A percentile compares a stretch with the other conserved stretches of the same genome.
Evolutionary conservation across 2,329 filamentous ascomycete species (phyloP).

Genomic region (Cladophialophora carrionii): DNA sequence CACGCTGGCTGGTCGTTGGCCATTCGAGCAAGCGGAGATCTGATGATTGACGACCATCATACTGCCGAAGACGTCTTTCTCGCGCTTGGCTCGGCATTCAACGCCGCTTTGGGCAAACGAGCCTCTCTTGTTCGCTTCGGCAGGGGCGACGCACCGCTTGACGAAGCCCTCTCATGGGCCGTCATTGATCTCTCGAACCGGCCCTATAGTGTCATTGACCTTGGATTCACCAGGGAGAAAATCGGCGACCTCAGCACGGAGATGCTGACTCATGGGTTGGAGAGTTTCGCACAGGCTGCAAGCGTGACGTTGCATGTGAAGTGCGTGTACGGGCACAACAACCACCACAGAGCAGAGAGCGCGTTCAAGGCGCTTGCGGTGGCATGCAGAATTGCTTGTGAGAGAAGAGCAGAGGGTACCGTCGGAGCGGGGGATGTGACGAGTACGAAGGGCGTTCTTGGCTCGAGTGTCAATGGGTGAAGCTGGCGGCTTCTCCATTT

Average conservation of each 20-base stretch:
- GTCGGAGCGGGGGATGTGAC: slow-evolving; percentile 85
- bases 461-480: slow-evolving; percentile 37
- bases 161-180: slow-evolving; percentile 90
- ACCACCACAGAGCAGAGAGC: slow-evolving; percentile 94
- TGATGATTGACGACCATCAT: slow-evolving; percentile 99
- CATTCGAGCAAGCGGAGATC: slow-evolving; percentile 80
- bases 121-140: slow-evolving; percentile 88
- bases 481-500: not conserved
- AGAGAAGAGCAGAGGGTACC: slow-evolving; percentile 72
- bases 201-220: slow-evolving; percentile 79
- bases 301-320: slow-evolving; percentile 95
- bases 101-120: slow-evolving; percentile 73
- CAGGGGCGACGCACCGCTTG: slow-evolving; percentile 86
- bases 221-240: slow-evolving; percentile 87
- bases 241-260: slow-evolving; percentile 91
- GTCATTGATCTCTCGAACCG: slow-evolving; percentile 95
- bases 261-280: slow-evolving; percentile 95
- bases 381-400: slow-evolving; percentile 76
- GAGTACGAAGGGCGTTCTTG: slow-evolving; percentile 90
- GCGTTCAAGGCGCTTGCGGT: slow-evolving; percentile 96
- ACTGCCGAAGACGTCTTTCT: slow-evolving; percentile 95
- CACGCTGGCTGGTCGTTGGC: slow-evolving; percentile 92
- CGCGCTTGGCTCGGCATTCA: slow-evolving; percentile 84
- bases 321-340: slow-evolving; percentile 85
- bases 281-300: slow-evolving; percentile 90